Evolutionary conservation across 2,329 filamentous ascomycete genomes (phyloP).

Genomic region (Onygenales sp.): DNA sequence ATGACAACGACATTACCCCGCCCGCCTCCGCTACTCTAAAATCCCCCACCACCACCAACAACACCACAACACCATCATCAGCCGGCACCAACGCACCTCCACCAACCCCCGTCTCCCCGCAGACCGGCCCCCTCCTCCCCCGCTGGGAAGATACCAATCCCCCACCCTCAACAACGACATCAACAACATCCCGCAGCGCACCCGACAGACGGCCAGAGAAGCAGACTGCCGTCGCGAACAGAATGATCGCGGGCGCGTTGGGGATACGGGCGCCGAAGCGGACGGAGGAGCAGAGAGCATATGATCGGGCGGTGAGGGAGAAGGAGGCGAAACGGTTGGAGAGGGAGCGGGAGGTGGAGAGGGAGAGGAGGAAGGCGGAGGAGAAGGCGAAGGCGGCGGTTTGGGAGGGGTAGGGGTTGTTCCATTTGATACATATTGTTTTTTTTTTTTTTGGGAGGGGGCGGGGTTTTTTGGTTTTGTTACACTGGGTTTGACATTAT

Average conservation of each 20-base stretch:
- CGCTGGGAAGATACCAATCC: constrained; percentile 54
- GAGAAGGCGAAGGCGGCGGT: constrained; percentile 73
- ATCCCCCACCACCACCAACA: constrained; percentile 12
- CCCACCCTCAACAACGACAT: constrained; percentile 6
- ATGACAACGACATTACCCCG: constrained; percentile 11
- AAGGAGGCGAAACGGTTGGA: constrained; percentile 73
- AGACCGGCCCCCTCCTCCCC: constrained; percentile 42
- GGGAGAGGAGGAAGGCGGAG: constrained; percentile 51
- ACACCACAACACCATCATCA: constrained; percentile 12
- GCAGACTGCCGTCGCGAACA: constrained; percentile 79
- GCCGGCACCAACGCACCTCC: constrained; percentile 40
- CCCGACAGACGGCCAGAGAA: constrained; percentile 61
- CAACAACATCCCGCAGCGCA: constrained; percentile 5
- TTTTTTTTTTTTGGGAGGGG: not conserved
- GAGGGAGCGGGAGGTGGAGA: constrained; percentile 59
- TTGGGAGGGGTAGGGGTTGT: constrained; percentile 56
- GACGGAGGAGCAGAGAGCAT: constrained; percentile 82
- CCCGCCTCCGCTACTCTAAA: constrained; percentile 16
- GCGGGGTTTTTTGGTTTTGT: no score
- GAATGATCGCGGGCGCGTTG: constrained; percentile 81
- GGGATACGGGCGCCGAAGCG: constrained; percentile 70
- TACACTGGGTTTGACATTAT: not conserved
- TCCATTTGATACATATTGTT: not conserved
- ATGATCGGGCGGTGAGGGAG: constrained; percentile 71
- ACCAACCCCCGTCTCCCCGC: constrained; percentile 56